Evolutionary conservation across 208 protist genomes (phyloP).

Genomic region (Trypanosoma scelopori): DNA sequence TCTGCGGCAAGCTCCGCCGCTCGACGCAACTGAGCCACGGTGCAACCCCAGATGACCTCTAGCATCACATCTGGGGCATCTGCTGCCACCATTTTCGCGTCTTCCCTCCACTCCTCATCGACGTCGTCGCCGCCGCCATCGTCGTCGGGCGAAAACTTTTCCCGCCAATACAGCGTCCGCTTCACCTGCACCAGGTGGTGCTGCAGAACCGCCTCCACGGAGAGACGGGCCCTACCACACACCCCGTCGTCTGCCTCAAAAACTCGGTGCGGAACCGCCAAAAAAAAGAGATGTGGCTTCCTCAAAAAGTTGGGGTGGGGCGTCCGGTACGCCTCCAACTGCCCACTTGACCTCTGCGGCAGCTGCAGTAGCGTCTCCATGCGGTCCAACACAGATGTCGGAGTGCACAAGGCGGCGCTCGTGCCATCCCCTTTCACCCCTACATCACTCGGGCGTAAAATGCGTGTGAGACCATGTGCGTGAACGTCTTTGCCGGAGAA

Average conservation of each 20-base stretch:
- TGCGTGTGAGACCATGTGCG: neutral
- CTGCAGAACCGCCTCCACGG: constrained; percentile 15
- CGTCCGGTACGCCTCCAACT: constrained; percentile 16
- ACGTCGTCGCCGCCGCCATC: no score
- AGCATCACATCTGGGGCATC: constrained; percentile 6
- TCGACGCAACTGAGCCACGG: constrained; percentile 1
- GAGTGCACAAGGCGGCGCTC: neutral
- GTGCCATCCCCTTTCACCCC: neutral
- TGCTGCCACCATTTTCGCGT: neutral
- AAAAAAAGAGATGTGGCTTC: constrained; percentile 12
- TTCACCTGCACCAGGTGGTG: constrained; percentile 11
- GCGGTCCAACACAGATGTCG: neutral
- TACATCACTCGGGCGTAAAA: neutral
- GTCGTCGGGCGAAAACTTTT: neutral
- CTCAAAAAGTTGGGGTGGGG: neutral
- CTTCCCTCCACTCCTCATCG: neutral
- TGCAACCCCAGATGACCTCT: constrained; percentile 14
- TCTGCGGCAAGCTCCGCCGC: constrained; percentile 3
- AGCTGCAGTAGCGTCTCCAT: constrained; percentile 1
- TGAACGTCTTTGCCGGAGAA: constrained; percentile 1
- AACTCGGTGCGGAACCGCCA: constrained; percentile 4
- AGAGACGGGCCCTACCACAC: neutral
- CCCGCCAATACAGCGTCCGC: constrained; percentile 15
- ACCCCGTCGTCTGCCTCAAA: neutral
- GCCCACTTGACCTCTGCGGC: constrained; percentile 4